Percentiles rank a stretch among this genome's conserved stretches.
Evolutionary conservation across 2,329 filamentous ascomycete genomes (phyloP).

Genomic region (Fusarium tanahbumbuense): DNA sequence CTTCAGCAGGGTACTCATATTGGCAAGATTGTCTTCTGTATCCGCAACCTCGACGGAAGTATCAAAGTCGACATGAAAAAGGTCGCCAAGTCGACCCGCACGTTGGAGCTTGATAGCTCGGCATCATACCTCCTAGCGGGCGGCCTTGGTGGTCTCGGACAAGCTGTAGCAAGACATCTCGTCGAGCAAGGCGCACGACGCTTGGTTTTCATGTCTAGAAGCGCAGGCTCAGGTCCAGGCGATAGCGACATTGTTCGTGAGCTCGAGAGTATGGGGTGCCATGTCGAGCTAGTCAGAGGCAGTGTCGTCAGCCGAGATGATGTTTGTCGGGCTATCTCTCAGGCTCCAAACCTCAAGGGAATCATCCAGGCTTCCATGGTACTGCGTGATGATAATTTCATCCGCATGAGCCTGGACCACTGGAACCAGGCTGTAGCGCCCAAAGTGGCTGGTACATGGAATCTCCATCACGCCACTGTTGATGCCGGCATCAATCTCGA

Average conservation of each 20-base stretch:
- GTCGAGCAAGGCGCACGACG: background rate
- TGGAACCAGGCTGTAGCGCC: background rate
- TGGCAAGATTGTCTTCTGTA: background rate
- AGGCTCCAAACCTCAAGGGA: background rate
- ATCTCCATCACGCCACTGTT: background rate
- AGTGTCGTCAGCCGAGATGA: background rate
- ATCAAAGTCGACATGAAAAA: no score
- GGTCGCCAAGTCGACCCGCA: no score
- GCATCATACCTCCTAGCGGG: background rate
- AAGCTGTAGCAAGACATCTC: background rate
- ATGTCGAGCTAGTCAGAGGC: background rate
- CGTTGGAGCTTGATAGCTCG: no score
- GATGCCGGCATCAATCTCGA: no score
- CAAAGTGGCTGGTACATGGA: background rate
- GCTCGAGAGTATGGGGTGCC: background rate
- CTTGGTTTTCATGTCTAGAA: background rate
- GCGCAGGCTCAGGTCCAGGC: background rate
- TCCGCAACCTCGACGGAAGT: no score
- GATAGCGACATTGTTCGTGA: background rate
- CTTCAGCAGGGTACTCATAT: background rate
- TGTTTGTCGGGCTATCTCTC: background rate
- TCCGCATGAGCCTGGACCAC: background rate
- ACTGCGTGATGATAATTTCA: background rate
- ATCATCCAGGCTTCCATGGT: constrained; percentile 48
- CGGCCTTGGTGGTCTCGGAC: background rate